Evolutionary conservation across 2,329 filamentous ascomycete genomes (phyloP).

Genomic region (Paraconiothyrium sp.): DNA sequence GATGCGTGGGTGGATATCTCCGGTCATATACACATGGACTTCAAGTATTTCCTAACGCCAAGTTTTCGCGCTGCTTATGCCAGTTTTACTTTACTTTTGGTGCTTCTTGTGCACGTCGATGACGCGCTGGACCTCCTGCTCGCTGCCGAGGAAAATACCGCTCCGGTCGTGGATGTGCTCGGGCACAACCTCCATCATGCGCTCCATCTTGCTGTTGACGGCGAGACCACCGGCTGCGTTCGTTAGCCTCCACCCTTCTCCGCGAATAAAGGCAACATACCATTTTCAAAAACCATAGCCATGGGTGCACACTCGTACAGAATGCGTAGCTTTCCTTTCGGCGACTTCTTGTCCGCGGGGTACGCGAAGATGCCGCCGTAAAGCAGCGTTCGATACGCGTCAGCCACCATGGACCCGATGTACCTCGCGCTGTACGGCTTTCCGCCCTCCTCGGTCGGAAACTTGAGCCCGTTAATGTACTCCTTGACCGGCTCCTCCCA

Average conservation of each 20-base stretch:
- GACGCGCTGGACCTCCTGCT: conserved; percentile 95
- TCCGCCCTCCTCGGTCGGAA: conserved; percentile 72
- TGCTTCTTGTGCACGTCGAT: conserved; percentile 79
- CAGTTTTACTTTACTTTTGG: conserved; percentile 34
- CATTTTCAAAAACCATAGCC: conserved; percentile 99
- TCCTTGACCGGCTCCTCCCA: conserved; percentile 88
- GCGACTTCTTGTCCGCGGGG: conserved; percentile 96
- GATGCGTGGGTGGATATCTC: no score
- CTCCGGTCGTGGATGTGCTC: conserved; percentile 94
- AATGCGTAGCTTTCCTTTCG: conserved; percentile 97
- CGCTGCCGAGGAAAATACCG: conserved; percentile 95
- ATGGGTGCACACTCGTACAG: conserved; percentile 98
- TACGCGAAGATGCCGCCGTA: conserved; percentile 99
- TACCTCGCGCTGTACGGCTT: conserved; percentile 97
- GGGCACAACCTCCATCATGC: conserved; percentile 89
- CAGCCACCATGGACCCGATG: conserved; percentile 98
- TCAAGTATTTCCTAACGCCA: neutral
- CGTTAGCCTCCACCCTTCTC: conserved; percentile 24
- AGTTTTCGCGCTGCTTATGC: neutral
- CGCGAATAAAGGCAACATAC: conserved; percentile 59
- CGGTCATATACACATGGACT: no score
- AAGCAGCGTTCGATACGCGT: conserved; percentile 93
- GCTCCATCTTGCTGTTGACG: conserved; percentile 87
- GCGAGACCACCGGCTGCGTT: conserved; percentile 85
- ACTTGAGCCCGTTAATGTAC: conserved; percentile 92